Evolutionary conservation across 139 green algal genomes (phyloP), one percentile per base, ranked within the genome.

Genomic region (Tetraselmis striata): DNA sequence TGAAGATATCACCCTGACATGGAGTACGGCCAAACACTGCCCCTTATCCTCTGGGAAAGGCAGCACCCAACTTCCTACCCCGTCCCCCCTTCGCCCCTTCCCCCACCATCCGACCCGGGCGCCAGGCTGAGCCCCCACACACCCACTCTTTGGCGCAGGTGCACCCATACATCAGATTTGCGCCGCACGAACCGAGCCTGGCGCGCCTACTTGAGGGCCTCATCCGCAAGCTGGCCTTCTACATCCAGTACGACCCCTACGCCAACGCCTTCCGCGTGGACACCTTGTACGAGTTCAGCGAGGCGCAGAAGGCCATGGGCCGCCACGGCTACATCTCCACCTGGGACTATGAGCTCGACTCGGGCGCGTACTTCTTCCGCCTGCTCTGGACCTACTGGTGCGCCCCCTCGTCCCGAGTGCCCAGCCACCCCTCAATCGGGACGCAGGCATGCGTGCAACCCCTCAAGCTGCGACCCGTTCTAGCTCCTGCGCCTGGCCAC

Each of bases 341-440:
- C 1, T 85, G 90, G 32, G 94, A 94, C 84, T 94, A 91, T 59
- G 90, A 94, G 82, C 79, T 94, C 59, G 90, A 94, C 81, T 91
- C 86, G 25, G 84, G 84, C 1, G 90, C 86, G 22, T 94, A 94
- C 81, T 94, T 88, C 32, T 75, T 94, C 25, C 86, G 90, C 78
- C 79, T 93, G 59, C 78, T 94, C 1, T 94, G 85, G 84, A 94
- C 94, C 83, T 91, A 88, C 59, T 77, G 45, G 45, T 67, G 45
- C 5, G n/a, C 45, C 45, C 45, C 45, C 45, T 18, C 45, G 45
- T 67, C 45, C 45, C n/a, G n/a, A n/a, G n/a, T n/a, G n/a, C n/a
- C n/a, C n/a, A n/a, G n/a, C n/a, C n/a, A n/a, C n/a, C n/a, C n/a
- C n/a, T n/a, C n/a, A n/a, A n/a, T n/a, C n/a, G n/a, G n/a, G n/a